Conservation (phyloP, 208 protist genomes). For the Wallacemonas sp. region DNA sequence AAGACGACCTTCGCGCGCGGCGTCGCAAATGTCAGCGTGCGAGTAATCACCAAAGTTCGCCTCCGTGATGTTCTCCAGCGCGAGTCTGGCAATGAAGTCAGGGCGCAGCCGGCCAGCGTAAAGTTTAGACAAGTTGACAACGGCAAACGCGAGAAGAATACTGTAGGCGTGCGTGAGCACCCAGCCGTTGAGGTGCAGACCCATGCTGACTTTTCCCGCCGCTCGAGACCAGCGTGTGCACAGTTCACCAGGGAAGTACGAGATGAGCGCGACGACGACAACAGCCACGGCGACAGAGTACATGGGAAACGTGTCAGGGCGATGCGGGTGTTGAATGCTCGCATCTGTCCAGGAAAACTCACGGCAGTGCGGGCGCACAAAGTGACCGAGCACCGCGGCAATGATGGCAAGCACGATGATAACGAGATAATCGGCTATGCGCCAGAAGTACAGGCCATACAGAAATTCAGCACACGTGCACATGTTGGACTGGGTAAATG, state of each 20-base stretch:
- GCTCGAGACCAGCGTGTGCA: constrained; percentile 17
- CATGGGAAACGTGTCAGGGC: constrained; percentile 37
- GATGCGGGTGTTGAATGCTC: constrained; percentile 39
- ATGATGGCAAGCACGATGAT: constrained; percentile 29
- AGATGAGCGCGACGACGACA: constrained; percentile 23
- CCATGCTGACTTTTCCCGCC: constrained; percentile 16
- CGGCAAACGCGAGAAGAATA: constrained; percentile 44
- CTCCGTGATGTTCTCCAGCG: constrained; percentile 28
- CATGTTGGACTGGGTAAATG: too few species aligned
- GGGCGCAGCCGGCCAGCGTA: constrained; percentile 88
- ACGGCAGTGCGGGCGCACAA: constrained; percentile 36
- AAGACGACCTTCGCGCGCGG: constrained; percentile 61
- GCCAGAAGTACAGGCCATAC: constrained; percentile 25
- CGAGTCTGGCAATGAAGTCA: constrained; percentile 74
- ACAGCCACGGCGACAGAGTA: constrained; percentile 35
- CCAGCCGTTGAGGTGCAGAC: constrained; percentile 33
- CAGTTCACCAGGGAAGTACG: constrained; percentile 31
- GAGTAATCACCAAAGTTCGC: constrained; percentile 22
- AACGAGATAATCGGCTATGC: constrained; percentile 33
- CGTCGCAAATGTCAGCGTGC: constrained; percentile 36
- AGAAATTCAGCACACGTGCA: constrained; percentile 8
- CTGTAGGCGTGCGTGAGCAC: constrained; percentile 34
- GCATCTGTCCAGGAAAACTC: constrained; percentile 50
- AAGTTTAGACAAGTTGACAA: constrained; percentile 61
- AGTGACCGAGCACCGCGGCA: constrained; percentile 13